Evolutionary conservation across 2,329 filamentous ascomycete genomes (phyloP), one percentile per base, ranked within the genome.

Genomic region (Xylaria digitata): DNA sequence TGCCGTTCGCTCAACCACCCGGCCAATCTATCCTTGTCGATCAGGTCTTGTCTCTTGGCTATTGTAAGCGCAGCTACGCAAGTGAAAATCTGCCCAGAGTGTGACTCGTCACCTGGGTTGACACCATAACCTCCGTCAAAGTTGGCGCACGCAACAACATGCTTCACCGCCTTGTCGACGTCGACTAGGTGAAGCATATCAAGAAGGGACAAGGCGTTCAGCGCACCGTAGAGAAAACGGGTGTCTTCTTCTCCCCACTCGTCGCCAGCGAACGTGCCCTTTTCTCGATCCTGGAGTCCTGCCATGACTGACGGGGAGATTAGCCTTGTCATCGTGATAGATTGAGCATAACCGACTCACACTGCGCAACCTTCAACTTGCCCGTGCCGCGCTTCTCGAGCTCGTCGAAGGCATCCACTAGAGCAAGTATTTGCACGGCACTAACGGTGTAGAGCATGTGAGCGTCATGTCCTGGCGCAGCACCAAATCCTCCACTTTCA

Each of bases 201-300:
- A 19, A 99, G 85, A 9, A 99, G 87, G 0, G 95, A 97, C 17
- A 99, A 84, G 0, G 93, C 93, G 77, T 96, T 97, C 63, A 99
- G 84, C 7, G 93, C 94, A 42, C 91, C 92, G 77, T 97, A 98
- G 11, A 99, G 85, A 77, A 99, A 99, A 26, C 96, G 89, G 0
- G 96, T 98, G 80, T 99, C 96, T 70, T 92, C 90, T 79, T 99
- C 96, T 37, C 96, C 96, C 94, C 94, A 99, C 79, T 97, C 91
- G 76, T 99, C 96, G 56, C 96, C 96, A 61, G 91, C 89, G 79
- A 99, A 98, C 0, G 92, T 96, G 66, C 96, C 96, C 3, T 91
- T 93, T 62, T 91, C 84, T 21, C 82, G 84, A 77, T 97, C 91
- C 76, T 99, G 96, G 58, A 97, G 86, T 69, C 83, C 83, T 69